A percentile compares a stretch with the other conserved stretches of the same genome.
Evolutionary conservation across 148 eudicot genomes (phyloP).

Genomic region (Chenopodium album): DNA sequence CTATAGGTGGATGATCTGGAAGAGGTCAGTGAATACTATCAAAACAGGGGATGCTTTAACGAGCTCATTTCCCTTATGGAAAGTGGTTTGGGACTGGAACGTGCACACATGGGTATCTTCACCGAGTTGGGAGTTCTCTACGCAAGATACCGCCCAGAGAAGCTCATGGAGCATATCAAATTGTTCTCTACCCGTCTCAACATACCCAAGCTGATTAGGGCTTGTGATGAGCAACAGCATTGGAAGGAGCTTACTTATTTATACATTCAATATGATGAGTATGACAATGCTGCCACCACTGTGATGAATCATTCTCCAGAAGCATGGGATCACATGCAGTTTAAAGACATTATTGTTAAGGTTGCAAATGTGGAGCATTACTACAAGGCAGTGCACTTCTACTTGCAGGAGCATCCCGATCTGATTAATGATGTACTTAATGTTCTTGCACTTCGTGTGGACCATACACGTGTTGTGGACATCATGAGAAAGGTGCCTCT

Average conservation of each 20-base stretch:
- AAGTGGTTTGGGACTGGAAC: constrained; percentile 95
- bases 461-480: constrained; percentile 94
- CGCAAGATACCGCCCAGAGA: constrained; percentile 94
- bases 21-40: constrained; percentile 95
- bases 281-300: constrained; percentile 62
- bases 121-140: constrained; percentile 96
- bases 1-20: constrained; percentile 91
- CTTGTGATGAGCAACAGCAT: constrained; percentile 97
- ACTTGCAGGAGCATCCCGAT: constrained; percentile 95
- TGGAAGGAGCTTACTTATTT: constrained; percentile 92
- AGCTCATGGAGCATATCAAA: constrained; percentile 98
- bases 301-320: constrained; percentile 55
- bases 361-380: constrained; percentile 97
- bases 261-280: constrained; percentile 92
- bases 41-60: constrained; percentile 96
- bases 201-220: constrained; percentile 93
- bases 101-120: constrained; percentile 98
- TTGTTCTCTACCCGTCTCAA: constrained; percentile 88
- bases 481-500: constrained; percentile 85
- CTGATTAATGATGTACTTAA: constrained; percentile 90
- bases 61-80: constrained; percentile 96
- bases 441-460: constrained; percentile 94
- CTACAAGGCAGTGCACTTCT: constrained; percentile 95
- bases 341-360: constrained; percentile 68
- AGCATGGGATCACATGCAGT: constrained; percentile 57